Conservation (phyloP, 768 basidiomycete genomes). For the Pulveroboletus sp. region DNA sequence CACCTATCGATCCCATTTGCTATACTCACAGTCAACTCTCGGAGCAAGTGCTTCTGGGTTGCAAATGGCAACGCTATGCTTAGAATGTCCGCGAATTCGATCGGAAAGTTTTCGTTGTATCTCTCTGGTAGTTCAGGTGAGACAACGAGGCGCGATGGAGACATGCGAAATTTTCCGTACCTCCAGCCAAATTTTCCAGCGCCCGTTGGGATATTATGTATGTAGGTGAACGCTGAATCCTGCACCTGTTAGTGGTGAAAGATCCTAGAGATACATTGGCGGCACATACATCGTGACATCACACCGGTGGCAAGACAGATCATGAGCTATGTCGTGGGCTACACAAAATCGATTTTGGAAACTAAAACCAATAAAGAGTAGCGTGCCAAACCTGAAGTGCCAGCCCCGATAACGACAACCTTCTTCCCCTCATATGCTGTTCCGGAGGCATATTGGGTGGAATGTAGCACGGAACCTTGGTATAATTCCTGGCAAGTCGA, state of each 20-base stretch:
- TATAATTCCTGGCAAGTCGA: conserved; percentile 40
- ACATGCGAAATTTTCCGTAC: conserved; percentile 2
- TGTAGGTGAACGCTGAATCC: conserved; percentile 30
- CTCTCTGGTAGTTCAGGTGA: conserved; percentile 10
- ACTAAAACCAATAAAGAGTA: conserved; percentile 1
- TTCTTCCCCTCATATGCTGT: conserved; percentile 55
- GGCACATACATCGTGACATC: conserved; percentile 24
- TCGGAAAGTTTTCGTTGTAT: conserved; percentile 26
- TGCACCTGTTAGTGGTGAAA: conserved; percentile 25
- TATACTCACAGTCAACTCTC: background rate
- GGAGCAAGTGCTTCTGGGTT: conserved; percentile 15
- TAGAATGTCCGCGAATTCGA: conserved; percentile 26
- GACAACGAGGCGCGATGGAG: background rate
- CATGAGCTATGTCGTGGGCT: conserved; percentile 40
- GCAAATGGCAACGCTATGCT: conserved; percentile 20
- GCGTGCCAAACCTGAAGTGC: conserved; percentile 47
- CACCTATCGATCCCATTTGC: conserved; percentile 26
- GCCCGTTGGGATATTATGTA: conserved; percentile 22
- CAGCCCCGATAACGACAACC: conserved; percentile 61
- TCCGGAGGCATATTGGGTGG: conserved; percentile 45
- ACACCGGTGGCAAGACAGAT: conserved; percentile 28
- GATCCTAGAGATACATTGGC: conserved; percentile 12
- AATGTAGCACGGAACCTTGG: conserved; percentile 54
- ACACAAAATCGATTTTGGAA: background rate
- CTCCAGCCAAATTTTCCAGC: conserved; percentile 4